These are phyloP conservation scores for Viridothelium virens DNA, from an alignment of 495 filamentous ascomycete species.

Conservation along the genomic window DNA sequence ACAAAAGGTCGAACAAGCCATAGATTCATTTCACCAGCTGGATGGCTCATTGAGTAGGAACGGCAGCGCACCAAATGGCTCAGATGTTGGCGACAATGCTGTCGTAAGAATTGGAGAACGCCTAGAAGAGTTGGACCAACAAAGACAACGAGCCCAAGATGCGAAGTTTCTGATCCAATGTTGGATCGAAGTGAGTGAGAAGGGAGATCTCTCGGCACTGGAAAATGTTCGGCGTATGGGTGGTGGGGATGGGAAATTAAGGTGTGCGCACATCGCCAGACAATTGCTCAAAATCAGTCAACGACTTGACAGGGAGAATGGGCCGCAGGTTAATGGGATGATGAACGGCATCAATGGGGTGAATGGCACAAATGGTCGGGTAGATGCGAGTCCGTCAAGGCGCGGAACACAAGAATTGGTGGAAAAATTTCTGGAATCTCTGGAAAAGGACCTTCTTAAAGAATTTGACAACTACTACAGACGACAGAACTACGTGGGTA, in stretches of 20 bases:
- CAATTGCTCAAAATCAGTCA: slow-evolving; percentile 84
- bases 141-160: slow-evolving; percentile 81
- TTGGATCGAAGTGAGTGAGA: slow-evolving; percentile 87
- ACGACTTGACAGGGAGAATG: slow-evolving; percentile 65
- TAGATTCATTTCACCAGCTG: slow-evolving; percentile 80
- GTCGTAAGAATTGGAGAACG: slow-evolving; percentile 93
- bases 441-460: slow-evolving; percentile 91
- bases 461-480: slow-evolving; percentile 96
- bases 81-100: slow-evolving; percentile 63
- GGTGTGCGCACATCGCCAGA: slow-evolving; percentile 81
- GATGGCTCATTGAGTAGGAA: slow-evolving; percentile 62
- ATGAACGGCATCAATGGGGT: slow-evolving; percentile 31
- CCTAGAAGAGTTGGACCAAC: slow-evolving; percentile 88
- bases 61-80: slow-evolving; percentile 16
- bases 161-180: slow-evolving; percentile 92
- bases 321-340: slow-evolving; percentile 50
- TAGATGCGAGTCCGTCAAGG: slow-evolving; percentile 32
- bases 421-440: slow-evolving; percentile 90
- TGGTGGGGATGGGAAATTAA: slow-evolving; percentile 75
- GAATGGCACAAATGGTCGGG: slow-evolving; percentile 50
- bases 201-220: slow-evolving; percentile 67
- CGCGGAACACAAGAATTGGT: slow-evolving; percentile 79
- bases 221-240: slow-evolving; percentile 74
- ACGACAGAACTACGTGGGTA: slow-evolving; percentile 87
- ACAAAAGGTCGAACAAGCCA: slow-evolving; percentile 79